Base-by-base conservation (phyloP, 345 rosid genomes). In the Murraya paniculata region DNA sequence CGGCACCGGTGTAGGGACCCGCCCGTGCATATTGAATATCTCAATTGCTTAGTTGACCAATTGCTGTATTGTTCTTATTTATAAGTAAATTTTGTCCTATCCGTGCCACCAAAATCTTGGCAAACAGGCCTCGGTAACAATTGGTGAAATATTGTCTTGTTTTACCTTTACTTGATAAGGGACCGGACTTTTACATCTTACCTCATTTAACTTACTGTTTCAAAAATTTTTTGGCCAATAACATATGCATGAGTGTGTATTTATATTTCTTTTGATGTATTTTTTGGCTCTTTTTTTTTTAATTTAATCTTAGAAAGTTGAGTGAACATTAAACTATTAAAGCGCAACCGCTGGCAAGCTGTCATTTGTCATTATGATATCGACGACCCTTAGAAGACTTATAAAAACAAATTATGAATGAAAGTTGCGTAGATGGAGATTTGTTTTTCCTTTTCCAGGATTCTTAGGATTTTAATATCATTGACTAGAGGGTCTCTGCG, bases 1-100 rank as follows among this genome's bases (percentile, higher is more conserved):
- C 66, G 81, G 72, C 81, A 66, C 25, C 57, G 55, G 66, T 64
- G 14, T 33, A 9, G 76, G 84, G 85, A 65, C 85, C 82, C 82
- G 48, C 81, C 60, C 58, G 18, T 58, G 48, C 69, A 74, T 73
- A 18, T 77, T 78, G 36, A 64, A 65, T 65, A 25, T 65, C 45
- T 77, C 66, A 77, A 36, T 76, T 53, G 73, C 57, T 55, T 65
- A 5, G 19, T 16, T 73, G 48, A 55, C 73, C 30, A 55, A 50
- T 24, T 45, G 60, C 9, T 74, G 48, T 39, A 25, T 18, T 60
- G 24, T 74, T 31, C 25, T 58, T 58, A 21, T 45, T 48, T 25
- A 1, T 69, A 27, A 27, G 33, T 9, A 27, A 55, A 14, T 38
- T 60, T 64, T 48, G 53, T 38, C 33, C 62, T n/a, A n/a, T 53